Evolutionary conservation across 1,284 basidiomycete genomes (phyloP).

Genomic region (Rhizopogon parksii): DNA sequence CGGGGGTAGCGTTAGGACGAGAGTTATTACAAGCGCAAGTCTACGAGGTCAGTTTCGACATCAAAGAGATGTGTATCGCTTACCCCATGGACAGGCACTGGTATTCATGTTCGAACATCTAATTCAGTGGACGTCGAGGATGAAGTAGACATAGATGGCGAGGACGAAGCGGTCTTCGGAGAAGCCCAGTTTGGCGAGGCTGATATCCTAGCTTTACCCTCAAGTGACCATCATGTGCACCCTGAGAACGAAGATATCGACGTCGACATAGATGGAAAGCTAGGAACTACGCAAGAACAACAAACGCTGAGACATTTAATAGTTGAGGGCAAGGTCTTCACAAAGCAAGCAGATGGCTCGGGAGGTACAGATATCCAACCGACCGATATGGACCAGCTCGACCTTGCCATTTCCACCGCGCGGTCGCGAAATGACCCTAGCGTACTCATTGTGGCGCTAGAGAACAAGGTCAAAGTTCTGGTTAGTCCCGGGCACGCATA

Average conservation of each 20-base stretch:
- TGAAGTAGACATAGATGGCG: constrained; percentile 72
- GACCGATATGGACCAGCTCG: constrained; percentile 38
- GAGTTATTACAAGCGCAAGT: constrained; percentile 31
- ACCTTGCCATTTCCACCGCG: constrained; percentile 44
- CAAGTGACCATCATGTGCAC: constrained; percentile 7
- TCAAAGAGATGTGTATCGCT: neutral
- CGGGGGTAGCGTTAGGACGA: constrained; percentile 21
- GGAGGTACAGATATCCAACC: constrained; percentile 25
- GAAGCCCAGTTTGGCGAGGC: constrained; percentile 66
- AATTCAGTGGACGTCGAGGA: constrained; percentile 61
- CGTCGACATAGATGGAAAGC: constrained; percentile 25
- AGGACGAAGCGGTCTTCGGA: constrained; percentile 60
- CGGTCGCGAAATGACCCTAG: constrained; percentile 40
- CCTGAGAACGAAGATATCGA: constrained; percentile 33
- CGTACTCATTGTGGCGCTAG: constrained; percentile 47
- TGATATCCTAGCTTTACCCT: constrained; percentile 43
- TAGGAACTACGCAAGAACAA: constrained; percentile 3
- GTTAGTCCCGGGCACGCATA: constrained; percentile 33
- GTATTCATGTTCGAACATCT: constrained; percentile 56
- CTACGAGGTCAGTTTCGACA: constrained; percentile 30
- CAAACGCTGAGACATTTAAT: constrained; percentile 45
- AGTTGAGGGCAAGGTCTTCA: constrained; percentile 40
- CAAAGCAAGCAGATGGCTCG: constrained; percentile 14
- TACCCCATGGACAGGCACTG: constrained; percentile 38
- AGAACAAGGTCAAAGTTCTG: constrained; percentile 52